phyloP scores from a whole-genome alignment of 371 early-diverging fungal species.

The Sporodiniella umbellata region DNA sequence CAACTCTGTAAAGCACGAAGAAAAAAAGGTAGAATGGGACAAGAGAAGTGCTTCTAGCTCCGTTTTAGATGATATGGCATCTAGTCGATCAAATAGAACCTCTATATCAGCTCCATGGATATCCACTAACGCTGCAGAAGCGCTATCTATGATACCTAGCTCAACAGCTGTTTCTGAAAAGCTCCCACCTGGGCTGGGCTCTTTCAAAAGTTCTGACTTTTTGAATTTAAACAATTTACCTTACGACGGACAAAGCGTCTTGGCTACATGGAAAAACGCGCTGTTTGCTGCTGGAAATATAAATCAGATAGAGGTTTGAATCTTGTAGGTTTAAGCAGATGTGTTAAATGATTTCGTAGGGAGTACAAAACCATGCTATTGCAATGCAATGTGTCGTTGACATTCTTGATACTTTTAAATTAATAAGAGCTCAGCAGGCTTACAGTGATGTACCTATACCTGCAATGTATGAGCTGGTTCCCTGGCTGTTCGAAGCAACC shows the following conservation, averaged over 20 bases:
- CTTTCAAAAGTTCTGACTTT: conserved; percentile 46
- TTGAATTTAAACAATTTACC: conserved; percentile 29
- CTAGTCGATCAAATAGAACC: conserved; percentile 40
- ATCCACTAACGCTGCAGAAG: conserved; percentile 5
- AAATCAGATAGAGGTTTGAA: conserved; percentile 49
- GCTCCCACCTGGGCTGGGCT: conserved; percentile 32
- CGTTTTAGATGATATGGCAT: conserved; percentile 23
- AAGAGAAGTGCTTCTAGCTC: conserved; percentile 18
- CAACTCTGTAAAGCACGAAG: conserved; percentile 10
- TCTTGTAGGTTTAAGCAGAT: background rate
- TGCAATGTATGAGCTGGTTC: conserved; percentile 59
- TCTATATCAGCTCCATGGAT: conserved; percentile 25
- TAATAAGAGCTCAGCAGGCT: conserved; percentile 54
- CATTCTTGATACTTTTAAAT: conserved; percentile 64
- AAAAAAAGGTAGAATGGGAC: conserved; percentile 21
- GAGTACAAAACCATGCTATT: conserved; percentile 62
- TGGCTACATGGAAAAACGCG: conserved; percentile 67
- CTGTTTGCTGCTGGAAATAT: conserved; percentile 68
- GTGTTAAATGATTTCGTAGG: conserved; percentile 12
- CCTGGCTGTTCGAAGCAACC: conserved; percentile 68
- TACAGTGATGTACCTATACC: conserved; percentile 53
- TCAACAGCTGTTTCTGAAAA: conserved; percentile 35
- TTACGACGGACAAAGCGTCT: conserved; percentile 40
- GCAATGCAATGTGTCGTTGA: conserved; percentile 68
- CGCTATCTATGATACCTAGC: conserved; percentile 25